These are phyloP conservation scores for Cicer judaicum DNA, from an alignment of 306 rosid genomes.

Conservation along the genomic window DNA sequence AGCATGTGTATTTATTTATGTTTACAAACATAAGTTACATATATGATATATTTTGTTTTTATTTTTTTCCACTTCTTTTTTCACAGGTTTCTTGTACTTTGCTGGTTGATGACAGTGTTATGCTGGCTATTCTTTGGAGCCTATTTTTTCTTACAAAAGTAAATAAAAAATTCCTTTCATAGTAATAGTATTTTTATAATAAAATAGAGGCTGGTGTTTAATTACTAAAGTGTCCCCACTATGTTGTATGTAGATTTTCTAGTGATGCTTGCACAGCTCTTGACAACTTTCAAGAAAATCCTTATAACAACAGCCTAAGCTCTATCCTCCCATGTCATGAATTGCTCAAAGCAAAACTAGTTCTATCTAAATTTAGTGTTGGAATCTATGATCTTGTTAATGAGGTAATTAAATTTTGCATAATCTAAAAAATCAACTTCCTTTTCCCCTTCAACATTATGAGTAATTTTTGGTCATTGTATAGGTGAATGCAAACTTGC, in stretches of 20 bases:
- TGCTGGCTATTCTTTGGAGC: constrained; percentile 81
- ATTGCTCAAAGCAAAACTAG: constrained; percentile 67
- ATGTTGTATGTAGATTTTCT: constrained; percentile 61
- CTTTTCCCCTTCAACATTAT: neutral
- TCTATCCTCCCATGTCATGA: constrained; percentile 80
- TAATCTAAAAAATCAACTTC: constrained; percentile 16
- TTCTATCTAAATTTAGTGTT: constrained; percentile 60
- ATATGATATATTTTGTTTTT: neutral
- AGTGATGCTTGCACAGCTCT: constrained; percentile 81
- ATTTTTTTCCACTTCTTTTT: constrained; percentile 10
- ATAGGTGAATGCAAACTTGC: constrained; percentile 69
- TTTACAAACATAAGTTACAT: neutral
- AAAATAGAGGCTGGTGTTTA: constrained; percentile 10
- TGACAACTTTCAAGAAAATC: constrained; percentile 70
- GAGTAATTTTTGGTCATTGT: constrained; percentile 21
- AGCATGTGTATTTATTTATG: neutral
- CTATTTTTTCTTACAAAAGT: constrained; percentile 75
- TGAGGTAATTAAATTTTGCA: constrained; percentile 48
- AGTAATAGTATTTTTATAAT: neutral
- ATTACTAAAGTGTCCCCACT: neutral
- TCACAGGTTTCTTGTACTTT: constrained; percentile 61
- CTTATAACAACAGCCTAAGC: constrained; percentile 80
- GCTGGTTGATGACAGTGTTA: constrained; percentile 76
- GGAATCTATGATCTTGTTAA: constrained; percentile 74
- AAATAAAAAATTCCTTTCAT: constrained; percentile 34